These are phyloP conservation scores for Ceratocystis alfenasii DNA, from an alignment of 2,329 filamentous ascomycete species.

Conservation along the genomic window DNA sequence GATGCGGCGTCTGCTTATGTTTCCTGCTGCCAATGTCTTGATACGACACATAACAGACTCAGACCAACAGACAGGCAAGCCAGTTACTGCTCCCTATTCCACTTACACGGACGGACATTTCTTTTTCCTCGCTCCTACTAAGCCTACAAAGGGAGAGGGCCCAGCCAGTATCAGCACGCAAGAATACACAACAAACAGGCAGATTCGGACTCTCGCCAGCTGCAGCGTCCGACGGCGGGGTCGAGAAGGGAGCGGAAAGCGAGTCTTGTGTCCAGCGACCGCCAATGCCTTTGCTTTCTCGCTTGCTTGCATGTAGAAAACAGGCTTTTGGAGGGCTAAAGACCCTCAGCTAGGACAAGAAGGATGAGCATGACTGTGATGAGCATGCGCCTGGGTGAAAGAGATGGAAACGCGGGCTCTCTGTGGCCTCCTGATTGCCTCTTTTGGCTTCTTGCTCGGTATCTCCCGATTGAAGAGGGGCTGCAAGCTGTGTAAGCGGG, in stretches of 20 bases:
- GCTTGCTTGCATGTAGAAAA: not conserved
- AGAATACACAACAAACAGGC: not conserved
- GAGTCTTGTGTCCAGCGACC: not conserved
- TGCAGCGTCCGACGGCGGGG: not conserved
- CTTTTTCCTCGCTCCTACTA: not conserved
- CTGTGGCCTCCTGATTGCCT: not conserved
- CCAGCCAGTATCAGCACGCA: not conserved
- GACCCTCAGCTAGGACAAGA: not conserved
- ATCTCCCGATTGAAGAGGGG: not conserved
- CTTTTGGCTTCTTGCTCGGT: not conserved
- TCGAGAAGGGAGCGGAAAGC: not conserved
- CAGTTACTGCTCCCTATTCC: too few relatives aligned
- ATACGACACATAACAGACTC: not conserved
- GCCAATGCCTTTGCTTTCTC: too few relatives aligned
- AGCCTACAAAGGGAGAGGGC: not conserved
- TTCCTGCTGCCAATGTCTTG: not conserved
- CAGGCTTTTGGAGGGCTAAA: not conserved
- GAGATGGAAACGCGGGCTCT: too few relatives aligned
- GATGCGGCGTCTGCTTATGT: not conserved
- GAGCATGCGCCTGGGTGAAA: too few relatives aligned
- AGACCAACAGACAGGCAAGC: not conserved
- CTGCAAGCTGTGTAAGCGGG: not conserved
- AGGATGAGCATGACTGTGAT: not conserved
- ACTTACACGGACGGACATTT: too few relatives aligned
- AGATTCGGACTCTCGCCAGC: slow-evolving; percentile 6